Conservation (phyloP, 2,329 filamentous ascomycete genomes). For the Pseudopithomyces maydicus region DNA sequence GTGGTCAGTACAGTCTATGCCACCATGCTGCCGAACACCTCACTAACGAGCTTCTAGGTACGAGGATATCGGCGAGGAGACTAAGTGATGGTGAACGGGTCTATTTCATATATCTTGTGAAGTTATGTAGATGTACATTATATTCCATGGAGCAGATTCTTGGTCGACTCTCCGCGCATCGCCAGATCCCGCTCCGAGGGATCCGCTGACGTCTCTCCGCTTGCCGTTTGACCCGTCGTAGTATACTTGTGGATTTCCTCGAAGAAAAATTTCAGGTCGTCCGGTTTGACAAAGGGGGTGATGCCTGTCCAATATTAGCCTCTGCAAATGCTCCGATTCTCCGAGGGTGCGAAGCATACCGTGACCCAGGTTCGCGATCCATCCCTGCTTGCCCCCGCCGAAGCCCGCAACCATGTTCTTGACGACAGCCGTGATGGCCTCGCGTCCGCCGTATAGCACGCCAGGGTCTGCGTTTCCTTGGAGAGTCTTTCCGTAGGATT, state of each 20-base stretch:
- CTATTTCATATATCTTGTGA: not conserved
- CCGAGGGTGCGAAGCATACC: constrained; percentile 59
- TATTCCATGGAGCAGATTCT: constrained; percentile 3
- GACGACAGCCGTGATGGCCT: constrained; percentile 81
- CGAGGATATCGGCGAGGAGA: constrained; percentile 43
- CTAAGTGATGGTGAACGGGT: constrained; percentile 8
- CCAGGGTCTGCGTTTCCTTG: constrained; percentile 98
- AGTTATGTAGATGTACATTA: not conserved
- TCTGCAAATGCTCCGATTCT: too few relatives aligned
- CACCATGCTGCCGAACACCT: not conserved
- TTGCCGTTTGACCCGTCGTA: constrained; percentile 7
- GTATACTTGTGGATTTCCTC: constrained; percentile 74
- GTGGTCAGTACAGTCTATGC: constrained; percentile 58
- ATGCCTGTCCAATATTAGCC: constrained; percentile 66
- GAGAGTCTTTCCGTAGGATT: constrained; percentile 73
- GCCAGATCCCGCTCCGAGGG: not conserved
- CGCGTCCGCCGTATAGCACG: constrained; percentile 82
- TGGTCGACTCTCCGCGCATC: not conserved
- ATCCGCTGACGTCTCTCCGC: not conserved
- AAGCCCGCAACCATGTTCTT: constrained; percentile 89
- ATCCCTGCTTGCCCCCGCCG: constrained; percentile 80
- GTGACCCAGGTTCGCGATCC: constrained; percentile 97
- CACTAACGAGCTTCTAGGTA: constrained; percentile 22
- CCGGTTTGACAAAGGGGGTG: constrained; percentile 91
- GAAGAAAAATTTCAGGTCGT: constrained; percentile 92